Evolutionary conservation across 805 yeast species (phyloP), one percentile per base, ranked within the genome.

Genomic region (Wickerhamomyces bovis): DNA sequence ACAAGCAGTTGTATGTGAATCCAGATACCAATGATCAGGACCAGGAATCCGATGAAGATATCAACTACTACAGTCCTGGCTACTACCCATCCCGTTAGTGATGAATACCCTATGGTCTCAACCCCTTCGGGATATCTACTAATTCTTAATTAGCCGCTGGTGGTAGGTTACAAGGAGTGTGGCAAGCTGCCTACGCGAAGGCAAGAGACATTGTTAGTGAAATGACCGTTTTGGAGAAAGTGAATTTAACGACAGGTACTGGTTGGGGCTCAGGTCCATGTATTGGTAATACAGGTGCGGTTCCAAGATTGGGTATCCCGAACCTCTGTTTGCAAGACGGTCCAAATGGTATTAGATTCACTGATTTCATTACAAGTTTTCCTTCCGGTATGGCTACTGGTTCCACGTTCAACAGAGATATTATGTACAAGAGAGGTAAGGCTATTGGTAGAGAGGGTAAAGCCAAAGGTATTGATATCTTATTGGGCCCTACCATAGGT

Each of bases 181-280:
- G 86, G 87, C 75, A 70, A 49, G 70, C 67, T 15, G 85, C 85
- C 2, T 79, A 71, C 57, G 73, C 69, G 16, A 74, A 74, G 45
- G 85, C 85, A 2, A 65, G 77, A 49, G 73, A 69, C 46, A 58
- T 80, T 26, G 83, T 80, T 16, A 73, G 74, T 45, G 75, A 73
- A 50, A 74, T 81, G 78, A 69, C 83, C 4, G 70, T 75, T 35
- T 63, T 71, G 16, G 86, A 81, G 56, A 80, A 79, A 53, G 83
- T 78, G 23, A 80, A 80, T 16, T 61, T 80, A 43, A 80, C 85
- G 7, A 76, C 83, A 4, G 85, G 85, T 16, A 77, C 79, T 13
- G 82, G 82, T 18, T 78, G 81, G 78, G 80, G 80, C 2, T 69
- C 78, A 25, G 83, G 83, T 6, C 81, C 80, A 2, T 77, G 83